A percentile compares a stretch with the other conserved stretches of the same genome.
Evolutionary conservation across 2,329 filamentous ascomycete species (phyloP).

Genomic region (Microsporum ferrugineum): DNA sequence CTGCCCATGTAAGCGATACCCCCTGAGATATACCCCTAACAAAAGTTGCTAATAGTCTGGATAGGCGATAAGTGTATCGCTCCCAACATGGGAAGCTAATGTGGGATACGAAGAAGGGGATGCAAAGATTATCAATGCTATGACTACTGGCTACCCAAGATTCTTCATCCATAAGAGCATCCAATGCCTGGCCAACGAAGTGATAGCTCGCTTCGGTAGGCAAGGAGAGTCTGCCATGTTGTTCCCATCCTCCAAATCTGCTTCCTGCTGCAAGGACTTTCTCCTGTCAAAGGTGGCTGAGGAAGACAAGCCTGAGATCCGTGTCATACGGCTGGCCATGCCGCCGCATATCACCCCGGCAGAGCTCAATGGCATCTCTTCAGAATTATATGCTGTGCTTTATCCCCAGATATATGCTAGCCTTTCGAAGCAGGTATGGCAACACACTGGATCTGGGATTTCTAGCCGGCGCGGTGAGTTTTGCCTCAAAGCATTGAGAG

Average conservation of each 20-base stretch:
- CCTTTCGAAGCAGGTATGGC: slow-evolving; percentile 90
- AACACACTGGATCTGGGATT: slow-evolving; percentile 85
- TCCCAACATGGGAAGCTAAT: slow-evolving; percentile 86
- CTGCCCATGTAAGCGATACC: slow-evolving; percentile 55
- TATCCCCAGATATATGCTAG: slow-evolving; percentile 56
- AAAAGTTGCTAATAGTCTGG: slow-evolving; percentile 6
- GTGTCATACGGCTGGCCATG: slow-evolving; percentile 43
- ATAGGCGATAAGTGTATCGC: slow-evolving; percentile 87
- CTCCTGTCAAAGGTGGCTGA: slow-evolving; percentile 39
- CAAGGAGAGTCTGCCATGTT: slow-evolving; percentile 60
- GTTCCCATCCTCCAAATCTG: slow-evolving; percentile 61
- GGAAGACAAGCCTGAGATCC: slow-evolving; percentile 38
- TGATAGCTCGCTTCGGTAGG: slow-evolving; percentile 49
- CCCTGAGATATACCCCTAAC: neutral
- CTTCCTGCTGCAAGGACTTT: slow-evolving; percentile 64
- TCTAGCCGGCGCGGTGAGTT: slow-evolving; percentile 89
- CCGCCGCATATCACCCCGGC: slow-evolving; percentile 54
- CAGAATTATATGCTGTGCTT: slow-evolving; percentile 58
- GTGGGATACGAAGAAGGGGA: slow-evolving; percentile 90
- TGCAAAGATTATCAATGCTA: slow-evolving; percentile 68
- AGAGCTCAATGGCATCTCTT: slow-evolving; percentile 40
- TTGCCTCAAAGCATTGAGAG: slow-evolving; percentile 61
- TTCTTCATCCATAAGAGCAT: slow-evolving; percentile 90
- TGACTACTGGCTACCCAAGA: slow-evolving; percentile 86
- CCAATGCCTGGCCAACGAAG: slow-evolving; percentile 56